Evolutionary conservation across 139 green algal species (phyloP).

Genomic region (Chlorella ohadii): DNA sequence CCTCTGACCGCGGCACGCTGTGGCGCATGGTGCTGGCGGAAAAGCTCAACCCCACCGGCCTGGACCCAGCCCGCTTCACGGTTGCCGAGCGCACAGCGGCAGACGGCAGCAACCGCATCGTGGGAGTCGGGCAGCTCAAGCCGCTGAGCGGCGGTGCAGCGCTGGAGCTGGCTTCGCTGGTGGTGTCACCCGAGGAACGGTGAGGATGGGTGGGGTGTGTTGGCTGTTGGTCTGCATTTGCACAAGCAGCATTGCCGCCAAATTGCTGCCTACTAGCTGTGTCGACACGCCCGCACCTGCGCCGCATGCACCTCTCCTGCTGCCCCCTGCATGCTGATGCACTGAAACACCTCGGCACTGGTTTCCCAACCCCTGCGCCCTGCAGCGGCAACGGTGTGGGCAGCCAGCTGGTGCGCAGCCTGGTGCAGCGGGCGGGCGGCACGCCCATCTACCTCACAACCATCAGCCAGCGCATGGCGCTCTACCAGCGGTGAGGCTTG

Average conservation of each 20-base stretch:
- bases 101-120: not conserved
- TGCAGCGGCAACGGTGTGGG: conserved; percentile 12
- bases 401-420: not conserved
- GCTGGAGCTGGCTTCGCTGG: conserved; percentile 13
- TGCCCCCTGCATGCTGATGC: too few species aligned
- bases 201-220: not conserved
- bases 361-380: not conserved
- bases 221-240: too few species aligned
- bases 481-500: conserved; percentile 8
- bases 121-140: conserved; percentile 24
- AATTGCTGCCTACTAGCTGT: too few species aligned
- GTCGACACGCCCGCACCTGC: too few species aligned
- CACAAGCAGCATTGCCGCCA: too few species aligned
- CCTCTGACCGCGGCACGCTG: not conserved
- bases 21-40: not conserved
- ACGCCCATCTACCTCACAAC: conserved; percentile 3
- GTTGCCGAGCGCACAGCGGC: not conserved
- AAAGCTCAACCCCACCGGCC: conserved; percentile 3
- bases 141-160: not conserved
- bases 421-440: not conserved
- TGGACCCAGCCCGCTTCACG: conserved; percentile 21
- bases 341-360: too few species aligned
- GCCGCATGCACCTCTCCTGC: too few species aligned
- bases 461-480: not conserved
- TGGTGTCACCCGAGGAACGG: conserved; percentile 8